phyloP scores from a whole-genome alignment of 768 basidiomycete species.

The Pleurotus citrinopileatus region DNA sequence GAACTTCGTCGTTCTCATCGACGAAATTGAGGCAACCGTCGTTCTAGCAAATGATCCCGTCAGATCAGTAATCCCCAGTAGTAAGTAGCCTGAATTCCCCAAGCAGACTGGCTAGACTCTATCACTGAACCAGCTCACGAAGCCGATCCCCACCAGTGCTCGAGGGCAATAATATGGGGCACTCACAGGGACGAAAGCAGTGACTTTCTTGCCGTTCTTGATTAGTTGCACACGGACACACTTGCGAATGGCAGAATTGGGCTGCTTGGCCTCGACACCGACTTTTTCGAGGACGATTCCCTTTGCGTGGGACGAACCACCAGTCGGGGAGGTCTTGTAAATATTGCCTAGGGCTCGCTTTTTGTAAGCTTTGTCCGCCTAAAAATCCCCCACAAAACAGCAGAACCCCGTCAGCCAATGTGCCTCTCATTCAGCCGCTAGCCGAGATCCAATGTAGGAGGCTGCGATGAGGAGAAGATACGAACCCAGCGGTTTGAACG shows the following conservation, averaged over 20 bases:
- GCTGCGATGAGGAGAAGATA: conserved; percentile 17
- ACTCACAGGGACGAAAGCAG: conserved; percentile 97
- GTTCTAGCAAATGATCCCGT: conserved; percentile 46
- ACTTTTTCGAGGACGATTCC: conserved; percentile 99
- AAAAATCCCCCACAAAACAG: conserved; percentile 12
- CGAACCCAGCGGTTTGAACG: conserved; percentile 96
- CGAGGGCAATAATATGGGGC: neutral
- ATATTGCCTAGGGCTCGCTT: conserved; percentile 99
- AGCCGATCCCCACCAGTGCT: neutral
- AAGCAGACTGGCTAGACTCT: neutral
- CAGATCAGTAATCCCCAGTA: neutral
- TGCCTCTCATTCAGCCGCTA: neutral
- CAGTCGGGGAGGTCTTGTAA: conserved; percentile 99
- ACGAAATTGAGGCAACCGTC: conserved; percentile 98
- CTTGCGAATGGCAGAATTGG: conserved; percentile 99
- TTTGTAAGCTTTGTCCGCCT: conserved; percentile 99
- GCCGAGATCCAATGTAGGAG: neutral
- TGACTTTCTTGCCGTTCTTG: conserved; percentile 99
- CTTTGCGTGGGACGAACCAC: conserved; percentile 99
- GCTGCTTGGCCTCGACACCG: conserved; percentile 99
- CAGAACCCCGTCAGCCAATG: neutral
- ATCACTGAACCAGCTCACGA: neutral
- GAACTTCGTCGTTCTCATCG: conserved; percentile 99
- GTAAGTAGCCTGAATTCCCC: neutral
- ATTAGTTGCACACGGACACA: conserved; percentile 99